Conservation (phyloP, 192 early-diverging fungal genomes). For the Coemansia erecta region DNA sequence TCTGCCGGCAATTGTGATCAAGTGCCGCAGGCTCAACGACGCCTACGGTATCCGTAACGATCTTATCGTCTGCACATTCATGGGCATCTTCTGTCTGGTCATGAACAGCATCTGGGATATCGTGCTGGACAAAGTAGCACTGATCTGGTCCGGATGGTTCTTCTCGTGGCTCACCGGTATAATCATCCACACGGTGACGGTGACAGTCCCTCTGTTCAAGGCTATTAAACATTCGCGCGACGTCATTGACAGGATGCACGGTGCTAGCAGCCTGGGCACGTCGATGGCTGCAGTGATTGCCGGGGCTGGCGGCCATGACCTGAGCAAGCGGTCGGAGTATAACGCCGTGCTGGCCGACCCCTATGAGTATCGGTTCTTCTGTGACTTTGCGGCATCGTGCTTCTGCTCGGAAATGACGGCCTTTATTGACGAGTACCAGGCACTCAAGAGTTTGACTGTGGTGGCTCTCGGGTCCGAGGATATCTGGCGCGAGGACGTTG, state of each 20-base stretch:
- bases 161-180: constrained; percentile 32
- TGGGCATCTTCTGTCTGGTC: constrained; percentile 20
- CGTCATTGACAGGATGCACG: constrained; percentile 36
- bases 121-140: constrained; percentile 11
- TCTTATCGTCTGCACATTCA: constrained; percentile 20
- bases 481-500: constrained; percentile 39
- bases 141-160: constrained; percentile 44
- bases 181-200: constrained; percentile 22
- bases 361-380: constrained; percentile 46
- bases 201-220: constrained; percentile 25
- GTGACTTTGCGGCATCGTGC: constrained; percentile 50
- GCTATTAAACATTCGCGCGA: constrained; percentile 41
- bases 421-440: constrained; percentile 49
- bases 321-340: constrained; percentile 37
- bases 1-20: constrained; percentile 24
- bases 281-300: constrained; percentile 32
- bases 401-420: constrained; percentile 52
- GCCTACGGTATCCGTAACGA: constrained; percentile 50
- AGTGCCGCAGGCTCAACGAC: constrained; percentile 38
- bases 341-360: constrained; percentile 35
- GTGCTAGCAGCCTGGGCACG: constrained; percentile 25
- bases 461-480: constrained; percentile 33
- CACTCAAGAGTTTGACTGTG: constrained; percentile 37
- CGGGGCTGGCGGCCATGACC: constrained; percentile 21
- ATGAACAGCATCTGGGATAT: constrained; percentile 36